These are phyloP conservation scores for Pseudotulostoma volvatum DNA, from an alignment of 495 filamentous ascomycete species.

Conservation along the genomic window DNA sequence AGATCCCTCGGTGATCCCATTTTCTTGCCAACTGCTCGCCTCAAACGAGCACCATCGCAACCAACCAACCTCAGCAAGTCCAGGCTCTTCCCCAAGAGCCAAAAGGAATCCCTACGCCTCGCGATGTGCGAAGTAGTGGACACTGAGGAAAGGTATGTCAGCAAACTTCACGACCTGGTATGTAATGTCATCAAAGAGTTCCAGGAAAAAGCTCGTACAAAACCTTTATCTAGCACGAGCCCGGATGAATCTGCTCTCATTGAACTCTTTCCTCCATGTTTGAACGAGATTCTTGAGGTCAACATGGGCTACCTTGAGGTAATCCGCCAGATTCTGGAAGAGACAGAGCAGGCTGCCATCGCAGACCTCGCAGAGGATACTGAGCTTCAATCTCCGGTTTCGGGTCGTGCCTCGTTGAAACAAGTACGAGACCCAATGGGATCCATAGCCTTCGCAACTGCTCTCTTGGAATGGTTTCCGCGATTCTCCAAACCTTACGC, in stretches of 20 bases:
- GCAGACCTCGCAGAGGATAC: conserved; percentile 44
- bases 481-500: conserved; percentile 77
- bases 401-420: conserved; percentile 18
- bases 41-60: conserved; percentile 76
- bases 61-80: conserved; percentile 60
- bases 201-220: conserved; percentile 44
- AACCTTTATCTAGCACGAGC: conserved; percentile 44
- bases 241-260: conserved; percentile 55
- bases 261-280: conserved; percentile 62
- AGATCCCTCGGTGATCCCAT: conserved; percentile 63
- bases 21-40: conserved; percentile 74
- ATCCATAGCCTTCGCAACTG: conserved; percentile 52
- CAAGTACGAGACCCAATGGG: conserved; percentile 55
- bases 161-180: conserved; percentile 67
- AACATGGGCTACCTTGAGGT: conserved; percentile 65
- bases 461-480: conserved; percentile 78
- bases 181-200: conserved; percentile 60
- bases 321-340: conserved; percentile 58
- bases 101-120: conserved; percentile 67
- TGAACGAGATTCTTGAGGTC: conserved; percentile 58
- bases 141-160: conserved; percentile 86
- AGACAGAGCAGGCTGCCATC: conserved; percentile 65
- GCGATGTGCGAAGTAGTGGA: conserved; percentile 86
- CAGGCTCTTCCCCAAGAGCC: conserved; percentile 56
- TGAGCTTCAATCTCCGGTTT: conserved; percentile 22